These are phyloP conservation scores for Dictyostelium brefeldianum DNA, from an alignment of 78 protist species.

Conservation along the genomic window DNA sequence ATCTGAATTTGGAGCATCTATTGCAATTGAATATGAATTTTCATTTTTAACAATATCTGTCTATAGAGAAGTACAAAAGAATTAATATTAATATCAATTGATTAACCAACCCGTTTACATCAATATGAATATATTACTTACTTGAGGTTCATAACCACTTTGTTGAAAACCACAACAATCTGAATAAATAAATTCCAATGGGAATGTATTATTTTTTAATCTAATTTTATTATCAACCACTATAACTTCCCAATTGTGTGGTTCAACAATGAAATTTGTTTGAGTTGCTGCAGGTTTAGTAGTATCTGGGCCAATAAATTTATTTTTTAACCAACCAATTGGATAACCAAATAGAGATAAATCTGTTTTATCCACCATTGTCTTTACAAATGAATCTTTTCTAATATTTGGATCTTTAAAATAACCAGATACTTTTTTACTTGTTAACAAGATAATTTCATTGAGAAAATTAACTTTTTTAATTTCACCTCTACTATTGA, in stretches of 20 bases:
- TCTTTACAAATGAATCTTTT: neutral
- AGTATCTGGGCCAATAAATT: too few relatives aligned
- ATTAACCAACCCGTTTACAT: too few relatives aligned
- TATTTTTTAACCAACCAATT: too few relatives aligned
- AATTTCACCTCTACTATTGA: neutral
- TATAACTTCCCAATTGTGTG: neutral
- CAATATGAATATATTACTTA: neutral
- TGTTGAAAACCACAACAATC: constrained; percentile 15
- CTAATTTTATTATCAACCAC: neutral
- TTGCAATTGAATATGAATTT: neutral
- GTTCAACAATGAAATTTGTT: neutral
- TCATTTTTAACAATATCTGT: neutral
- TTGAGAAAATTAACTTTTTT: neutral
- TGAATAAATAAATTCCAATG: neutral
- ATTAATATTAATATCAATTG: neutral
- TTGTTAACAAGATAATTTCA: neutral
- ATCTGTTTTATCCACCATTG: neutral
- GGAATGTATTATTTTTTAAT: neutral
- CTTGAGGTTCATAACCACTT: neutral
- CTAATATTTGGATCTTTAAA: neutral
- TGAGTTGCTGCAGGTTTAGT: too few relatives aligned
- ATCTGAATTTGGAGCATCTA: neutral
- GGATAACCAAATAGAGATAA: too few relatives aligned
- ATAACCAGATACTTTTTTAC: neutral
- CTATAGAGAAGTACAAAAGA: neutral